Evolutionary conservation across 2,329 filamentous ascomycete species (phyloP).

Genomic region (Trichoderma citrinoviride): DNA sequence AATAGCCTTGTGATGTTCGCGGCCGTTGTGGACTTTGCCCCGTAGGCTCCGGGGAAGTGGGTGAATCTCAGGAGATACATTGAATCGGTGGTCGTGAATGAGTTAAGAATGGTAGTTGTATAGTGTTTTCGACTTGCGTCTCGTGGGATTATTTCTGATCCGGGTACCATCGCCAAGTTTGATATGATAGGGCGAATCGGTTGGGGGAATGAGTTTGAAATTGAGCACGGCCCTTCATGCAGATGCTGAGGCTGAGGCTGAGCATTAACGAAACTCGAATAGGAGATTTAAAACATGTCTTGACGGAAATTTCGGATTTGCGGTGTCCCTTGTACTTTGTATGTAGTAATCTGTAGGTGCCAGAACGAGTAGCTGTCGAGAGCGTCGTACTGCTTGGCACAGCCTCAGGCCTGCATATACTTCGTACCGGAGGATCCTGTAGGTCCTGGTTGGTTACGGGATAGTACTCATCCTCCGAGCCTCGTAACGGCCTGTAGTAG

Average conservation of each 20-base stretch:
- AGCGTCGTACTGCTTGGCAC: neutral
- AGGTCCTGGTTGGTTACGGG: neutral
- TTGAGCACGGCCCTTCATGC: neutral
- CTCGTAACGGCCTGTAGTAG: neutral
- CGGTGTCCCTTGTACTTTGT: too few species aligned
- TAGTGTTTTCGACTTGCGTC: neutral
- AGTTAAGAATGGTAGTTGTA: neutral
- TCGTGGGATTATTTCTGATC: neutral
- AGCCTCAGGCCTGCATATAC: conserved; percentile 1
- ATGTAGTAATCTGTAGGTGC: neutral
- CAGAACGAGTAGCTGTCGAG: neutral
- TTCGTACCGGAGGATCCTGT: too few species aligned
- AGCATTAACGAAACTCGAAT: neutral
- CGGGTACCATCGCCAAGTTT: neutral
- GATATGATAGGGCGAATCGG: neutral
- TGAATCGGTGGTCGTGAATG: neutral
- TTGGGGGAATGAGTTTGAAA: too few species aligned
- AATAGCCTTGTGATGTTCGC: neutral
- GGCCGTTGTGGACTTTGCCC: neutral
- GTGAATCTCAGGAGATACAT: neutral
- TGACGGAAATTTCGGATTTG: neutral
- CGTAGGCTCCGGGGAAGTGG: neutral
- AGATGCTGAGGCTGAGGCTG: neutral
- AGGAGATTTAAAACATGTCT: neutral
- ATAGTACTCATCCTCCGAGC: neutral